Base-by-base conservation (phyloP, 768 basidiomycete genomes). In the Pulveroboletus ravenelii region DNA sequence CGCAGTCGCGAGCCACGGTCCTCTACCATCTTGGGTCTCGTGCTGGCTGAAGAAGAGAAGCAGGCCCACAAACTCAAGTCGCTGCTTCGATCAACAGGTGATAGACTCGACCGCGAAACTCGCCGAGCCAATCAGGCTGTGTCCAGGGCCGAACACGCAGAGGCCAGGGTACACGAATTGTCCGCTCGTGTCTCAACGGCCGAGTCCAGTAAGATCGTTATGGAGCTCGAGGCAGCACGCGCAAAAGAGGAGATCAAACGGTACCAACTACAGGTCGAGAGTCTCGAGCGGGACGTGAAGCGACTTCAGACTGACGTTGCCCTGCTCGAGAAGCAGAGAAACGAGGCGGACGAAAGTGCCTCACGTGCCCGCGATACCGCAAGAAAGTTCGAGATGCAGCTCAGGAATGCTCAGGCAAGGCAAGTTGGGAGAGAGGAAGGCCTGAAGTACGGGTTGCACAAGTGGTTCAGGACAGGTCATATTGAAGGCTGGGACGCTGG, bases 101-200 rank as follows among this genome's bases (percentile, higher is more conserved):
- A 81, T 46, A 73, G 75, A 42, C 70, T 87, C 35, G 78, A 84
- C 58, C 68, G 74, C 41, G 82, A 84, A 68, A 77, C 74, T 47
- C 74, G 74, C 25, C 70, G 79, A 41, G 79, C 76, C n/a, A 77
- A 78, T 40, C 72, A 76, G 34, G 77, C 78, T 0, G 74, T 73
- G 32, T 55, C 69, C 36, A 75, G 81, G 37, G 81, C 78, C 39
- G 75, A 76, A 42, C 71, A 68, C 40, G 75, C 82, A 27, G 82
- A 83, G 63, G 58, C 64, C n/a, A 68, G 70, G 45, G 74, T 73
- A 45, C 74, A 64, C 41, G 77, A 79, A 34, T 59, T 73, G 15
- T 51, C 66, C 13, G 59, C 64, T 8, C 71, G 73, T 27, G 64
- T 74, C 5, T 66, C 66, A 9, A 62, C 62, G 18, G 72, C 74